Conservation (phyloP, 169 alveolate genomes). For the Besnoitia besnoiti region DNA sequence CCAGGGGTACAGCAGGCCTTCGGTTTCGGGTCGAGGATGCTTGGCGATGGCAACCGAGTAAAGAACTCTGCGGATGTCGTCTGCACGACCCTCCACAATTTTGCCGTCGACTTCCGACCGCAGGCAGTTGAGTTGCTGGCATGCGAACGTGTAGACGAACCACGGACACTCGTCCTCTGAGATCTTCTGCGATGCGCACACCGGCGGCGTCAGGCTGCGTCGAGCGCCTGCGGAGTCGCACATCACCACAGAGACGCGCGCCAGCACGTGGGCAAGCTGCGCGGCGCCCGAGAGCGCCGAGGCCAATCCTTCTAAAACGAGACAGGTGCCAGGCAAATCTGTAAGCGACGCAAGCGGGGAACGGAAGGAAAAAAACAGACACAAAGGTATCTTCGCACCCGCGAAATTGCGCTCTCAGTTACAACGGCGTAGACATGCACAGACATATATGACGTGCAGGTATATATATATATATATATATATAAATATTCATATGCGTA, state of each 20-base stretch:
- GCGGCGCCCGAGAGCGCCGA: neutral
- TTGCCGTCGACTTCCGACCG: conserved; percentile 77
- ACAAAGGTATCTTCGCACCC: no score
- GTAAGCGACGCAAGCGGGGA: neutral
- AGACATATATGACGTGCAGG: no score
- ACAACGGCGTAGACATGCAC: no score
- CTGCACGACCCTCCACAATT: conserved; percentile 77
- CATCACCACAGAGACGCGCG: neutral
- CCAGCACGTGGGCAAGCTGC: conserved; percentile 14
- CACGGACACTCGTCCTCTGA: conserved; percentile 84
- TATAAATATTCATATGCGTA: neutral
- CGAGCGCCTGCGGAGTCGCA: conserved; percentile 38
- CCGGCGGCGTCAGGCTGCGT: conserved; percentile 55
- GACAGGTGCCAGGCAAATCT: neutral
- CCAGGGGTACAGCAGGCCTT: conserved; percentile 71
- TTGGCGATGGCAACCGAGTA: conserved; percentile 87
- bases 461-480: no score
- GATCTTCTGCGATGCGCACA: neutral
- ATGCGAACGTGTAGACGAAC: conserved; percentile 86
- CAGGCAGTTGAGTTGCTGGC: conserved; percentile 90
- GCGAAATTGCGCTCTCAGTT: no score
- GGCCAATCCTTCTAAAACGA: neutral
- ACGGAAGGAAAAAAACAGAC: neutral
- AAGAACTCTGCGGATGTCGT: conserved; percentile 89
- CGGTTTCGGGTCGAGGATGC: conserved; percentile 80